Evolutionary conservation across 2,329 filamentous ascomycete genomes (phyloP).

Genomic region (Talaromyces sp.): DNA sequence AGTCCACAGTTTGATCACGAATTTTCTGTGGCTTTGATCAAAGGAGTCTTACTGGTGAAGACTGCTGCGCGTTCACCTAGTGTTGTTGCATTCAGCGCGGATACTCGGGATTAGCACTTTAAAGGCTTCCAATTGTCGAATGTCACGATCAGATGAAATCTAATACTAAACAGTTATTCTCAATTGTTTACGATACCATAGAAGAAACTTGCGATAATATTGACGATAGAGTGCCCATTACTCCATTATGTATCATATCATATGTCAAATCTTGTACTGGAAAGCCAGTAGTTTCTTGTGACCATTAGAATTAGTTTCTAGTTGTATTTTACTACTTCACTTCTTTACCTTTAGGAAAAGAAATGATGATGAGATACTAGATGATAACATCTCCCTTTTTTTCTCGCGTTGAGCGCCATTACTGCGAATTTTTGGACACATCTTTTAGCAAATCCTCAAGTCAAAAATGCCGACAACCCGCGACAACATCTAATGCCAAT

Average conservation of each 20-base stretch:
- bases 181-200: background rate
- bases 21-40: background rate
- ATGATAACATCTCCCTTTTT: background rate
- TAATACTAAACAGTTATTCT: background rate
- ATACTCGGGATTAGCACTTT: background rate
- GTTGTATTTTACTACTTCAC: background rate
- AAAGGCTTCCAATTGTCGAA: background rate
- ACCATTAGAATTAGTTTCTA: background rate
- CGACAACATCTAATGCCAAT: background rate
- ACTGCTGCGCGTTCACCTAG: background rate
- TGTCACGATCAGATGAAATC: background rate
- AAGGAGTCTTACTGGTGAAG: background rate
- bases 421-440: background rate
- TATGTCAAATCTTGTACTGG: background rate
- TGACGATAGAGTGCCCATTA: background rate
- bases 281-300: background rate
- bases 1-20: background rate
- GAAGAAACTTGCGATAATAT: background rate
- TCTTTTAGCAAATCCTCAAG: no score
- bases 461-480: background rate
- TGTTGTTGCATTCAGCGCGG: background rate
- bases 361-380: background rate
- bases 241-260: background rate
- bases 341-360: background rate
- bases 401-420: background rate